Evolutionary conservation across 179 eudicot genomes (phyloP), one percentile per base, ranked within the genome.

Genomic region (Carnegiea gigantea): DNA sequence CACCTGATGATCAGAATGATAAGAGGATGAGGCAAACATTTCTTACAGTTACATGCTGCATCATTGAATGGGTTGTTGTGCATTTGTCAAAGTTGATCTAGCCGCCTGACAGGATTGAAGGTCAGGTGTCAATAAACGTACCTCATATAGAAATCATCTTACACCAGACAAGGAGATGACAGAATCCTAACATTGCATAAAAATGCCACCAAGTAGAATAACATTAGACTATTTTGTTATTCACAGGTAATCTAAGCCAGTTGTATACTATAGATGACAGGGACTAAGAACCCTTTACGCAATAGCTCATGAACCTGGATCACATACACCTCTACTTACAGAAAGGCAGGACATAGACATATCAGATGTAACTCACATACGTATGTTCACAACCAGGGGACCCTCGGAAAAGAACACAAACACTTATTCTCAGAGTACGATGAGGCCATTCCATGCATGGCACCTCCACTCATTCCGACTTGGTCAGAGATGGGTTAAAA

Each of bases 1-100:
- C 20, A n/a, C 28, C 0, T 7, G 2, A 12, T 46, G 15, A 70
- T 14, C 7, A 65, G 7, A 23, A 76, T 44, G 18, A 5, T 9
- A 44, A 28, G 62, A 36, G 73, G 24, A 65, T 28, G 1, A 28
- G 30, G 30, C 30, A 28, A 28, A 28, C 30, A 28, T 28, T 28
- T 28, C 30, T 28, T 76, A 85, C 97, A 87, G 92, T 90, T 77
- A 89, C 92, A 78, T 84, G 88, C 43, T 85, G 91, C 93, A 95
- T 93, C 88, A 95, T 90, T 33, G 92, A 84, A 80, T 86, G 95
- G 80, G 98, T 92, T 79, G 99, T 90, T 81, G 92, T 92, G 84
- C 99, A 95, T 85, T 89, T 90, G 90, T 94, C 98, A 86, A 92
- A 94, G 84, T 92, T 89, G 60, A 92, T 86, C 89, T 95, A 94